Percentiles rank a stretch among this genome's conserved stretches.
These are phyloP conservation scores for Thuja plicata DNA, from an alignment of 83 land plant species.

Conservation along the genomic window DNA sequence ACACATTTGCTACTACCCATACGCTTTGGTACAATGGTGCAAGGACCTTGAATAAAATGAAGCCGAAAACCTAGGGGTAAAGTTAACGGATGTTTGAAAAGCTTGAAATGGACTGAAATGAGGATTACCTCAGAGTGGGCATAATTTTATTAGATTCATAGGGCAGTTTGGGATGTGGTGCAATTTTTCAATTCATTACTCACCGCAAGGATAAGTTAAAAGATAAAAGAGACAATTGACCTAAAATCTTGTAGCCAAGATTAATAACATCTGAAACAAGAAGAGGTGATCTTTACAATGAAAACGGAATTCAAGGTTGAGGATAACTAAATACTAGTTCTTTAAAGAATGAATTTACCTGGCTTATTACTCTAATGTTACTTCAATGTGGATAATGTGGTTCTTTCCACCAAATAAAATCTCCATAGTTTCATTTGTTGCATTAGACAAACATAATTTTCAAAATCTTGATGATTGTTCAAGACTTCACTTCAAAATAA, in stretches of 20 bases:
- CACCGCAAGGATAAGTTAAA: not conserved
- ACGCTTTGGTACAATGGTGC: not conserved
- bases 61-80: not conserved
- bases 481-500: not conserved
- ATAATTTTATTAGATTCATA: no score
- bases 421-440: not conserved
- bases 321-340: no score
- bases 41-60: no score
- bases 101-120: not conserved
- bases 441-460: not conserved
- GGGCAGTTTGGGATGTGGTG: not conserved
- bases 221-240: not conserved
- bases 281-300: not conserved
- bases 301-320: no score
- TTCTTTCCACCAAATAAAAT: not conserved
- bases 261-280: not conserved
- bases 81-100: no score
- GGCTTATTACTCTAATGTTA: no score
- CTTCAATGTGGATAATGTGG: not conserved
- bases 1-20: not conserved
- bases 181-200: not conserved
- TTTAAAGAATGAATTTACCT: no score
- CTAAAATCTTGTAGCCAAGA: not conserved
- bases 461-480: not conserved
- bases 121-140: not conserved